phyloP scores from a whole-genome alignment of 2,329 filamentous ascomycete genomes.

The Cercospora canescens region DNA sequence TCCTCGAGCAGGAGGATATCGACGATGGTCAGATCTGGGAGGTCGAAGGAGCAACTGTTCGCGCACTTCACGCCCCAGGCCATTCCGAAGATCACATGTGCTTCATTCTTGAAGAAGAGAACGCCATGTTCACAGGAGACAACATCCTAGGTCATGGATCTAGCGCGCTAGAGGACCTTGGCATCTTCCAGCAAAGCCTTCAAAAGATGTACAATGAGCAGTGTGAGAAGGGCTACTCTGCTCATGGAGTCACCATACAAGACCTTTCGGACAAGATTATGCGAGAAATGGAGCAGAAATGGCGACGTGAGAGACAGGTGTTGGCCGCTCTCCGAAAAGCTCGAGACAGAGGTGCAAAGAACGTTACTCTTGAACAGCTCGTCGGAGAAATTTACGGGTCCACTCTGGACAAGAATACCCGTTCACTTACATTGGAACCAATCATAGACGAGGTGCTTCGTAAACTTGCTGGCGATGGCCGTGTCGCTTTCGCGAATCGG shows the following conservation, averaged over 20 bases:
- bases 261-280: slow-evolving; percentile 43
- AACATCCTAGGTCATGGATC: slow-evolving; percentile 43
- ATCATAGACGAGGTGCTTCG: slow-evolving; percentile 62
- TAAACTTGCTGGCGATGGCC: slow-evolving; percentile 54
- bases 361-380: slow-evolving; percentile 45
- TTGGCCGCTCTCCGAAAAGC: slow-evolving; percentile 36
- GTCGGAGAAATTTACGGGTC: slow-evolving; percentile 47
- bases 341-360: slow-evolving; percentile 29
- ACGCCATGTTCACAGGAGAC: slow-evolving; percentile 42
- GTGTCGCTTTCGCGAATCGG: slow-evolving; percentile 18
- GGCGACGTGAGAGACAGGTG: slow-evolving; percentile 44
- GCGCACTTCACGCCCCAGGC: slow-evolving; percentile 38
- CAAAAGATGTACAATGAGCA: slow-evolving; percentile 36
- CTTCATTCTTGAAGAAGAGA: slow-evolving; percentile 39
- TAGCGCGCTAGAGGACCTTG: slow-evolving; percentile 43
- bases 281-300: slow-evolving; percentile 40
- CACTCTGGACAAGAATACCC: slow-evolving; percentile 37
- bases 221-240: slow-evolving; percentile 47
- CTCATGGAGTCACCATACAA: slow-evolving; percentile 45
- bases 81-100: slow-evolving; percentile 39
- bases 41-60: slow-evolving; percentile 43
- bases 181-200: slow-evolving; percentile 40
- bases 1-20: slow-evolving; percentile 37
- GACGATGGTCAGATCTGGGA: slow-evolving; percentile 40
- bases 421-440: slow-evolving; percentile 75